Base-by-base conservation (phyloP, 148 eudicot genomes). In the Mesembryanthemum crystallinum region DNA sequence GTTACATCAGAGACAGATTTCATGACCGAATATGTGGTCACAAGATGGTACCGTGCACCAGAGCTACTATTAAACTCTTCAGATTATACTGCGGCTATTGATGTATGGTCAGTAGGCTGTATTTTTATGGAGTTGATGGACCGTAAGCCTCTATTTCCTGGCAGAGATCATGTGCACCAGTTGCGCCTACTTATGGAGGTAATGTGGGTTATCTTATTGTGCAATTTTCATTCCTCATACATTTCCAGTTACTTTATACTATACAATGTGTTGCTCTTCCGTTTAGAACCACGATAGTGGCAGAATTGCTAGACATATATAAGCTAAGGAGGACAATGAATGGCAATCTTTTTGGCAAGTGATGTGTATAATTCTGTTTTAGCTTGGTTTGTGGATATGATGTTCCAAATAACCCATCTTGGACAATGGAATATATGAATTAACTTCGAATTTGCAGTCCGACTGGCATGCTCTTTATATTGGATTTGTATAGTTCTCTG, bases 91-190 rank as follows among this genome's bases (percentile, higher is more conserved):
- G 85, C 97, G 43, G 98, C 98, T 29, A 94, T 94, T 78, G 98
- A 94, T 81, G 93, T 94, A 30, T 94, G 98, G 97, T 94, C 98
- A 32, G 97, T 94, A 45, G 98, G 98, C 37, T 94, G 98, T 85
- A 90, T 94, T 63, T 94, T 94, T 80, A 94, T 94, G 97, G 98
- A 94, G 84, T 77, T 94, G 85, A 94, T 94, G 98, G 97, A 88
- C 78, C 87, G 97, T 73, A 94, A 88, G 86, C 98, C 98, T 83
- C 80, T 94, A 30, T 94, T 94, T 81, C 97, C 98, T 67, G 98
- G 98, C 47, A 90, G 97, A 85, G 98, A 94, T 88, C 98, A 94
- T 71, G 97, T 89, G 69, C 97, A 94, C 81, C 98, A 94, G 88
- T 73, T 94, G 66, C 91, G 98, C 64, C 86, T 94, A 73, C 92